Evolutionary conservation across 192 early-diverging fungal genomes (phyloP).

Genomic region (Dispira parvispora): DNA sequence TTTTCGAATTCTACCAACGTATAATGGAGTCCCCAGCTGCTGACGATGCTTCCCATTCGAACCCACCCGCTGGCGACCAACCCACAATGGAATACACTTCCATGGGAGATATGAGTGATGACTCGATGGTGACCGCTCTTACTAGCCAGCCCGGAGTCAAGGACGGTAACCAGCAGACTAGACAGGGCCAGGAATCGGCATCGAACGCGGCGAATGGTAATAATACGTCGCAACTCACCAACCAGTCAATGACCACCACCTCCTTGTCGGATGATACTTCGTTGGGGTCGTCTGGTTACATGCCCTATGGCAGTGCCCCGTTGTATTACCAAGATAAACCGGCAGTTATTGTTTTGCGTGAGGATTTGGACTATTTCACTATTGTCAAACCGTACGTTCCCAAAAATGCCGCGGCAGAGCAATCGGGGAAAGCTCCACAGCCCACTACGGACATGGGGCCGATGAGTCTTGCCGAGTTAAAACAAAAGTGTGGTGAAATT

Average conservation of each 20-base stretch:
- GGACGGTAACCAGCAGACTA: slow-evolving; percentile 16
- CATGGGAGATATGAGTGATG: slow-evolving; percentile 11
- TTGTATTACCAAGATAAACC: slow-evolving; percentile 33
- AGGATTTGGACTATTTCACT: slow-evolving; percentile 66
- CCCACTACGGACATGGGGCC: slow-evolving; percentile 15
- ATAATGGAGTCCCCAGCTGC: slow-evolving; percentile 16
- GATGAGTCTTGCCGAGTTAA: slow-evolving; percentile 31
- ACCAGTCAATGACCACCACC: slow-evolving; percentile 12
- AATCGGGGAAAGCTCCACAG: slow-evolving; percentile 5
- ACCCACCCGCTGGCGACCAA: not conserved
- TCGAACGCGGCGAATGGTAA: not conserved
- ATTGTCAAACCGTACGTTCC: slow-evolving; percentile 16
- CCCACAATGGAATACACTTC: slow-evolving; percentile 5
- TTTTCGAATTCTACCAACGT: slow-evolving; percentile 23
- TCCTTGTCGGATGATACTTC: slow-evolving; percentile 8
- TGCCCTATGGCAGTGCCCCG: slow-evolving; percentile 10
- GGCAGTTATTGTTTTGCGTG: slow-evolving; percentile 56
- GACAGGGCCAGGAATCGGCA: slow-evolving; percentile 23
- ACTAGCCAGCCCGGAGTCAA: slow-evolving; percentile 5
- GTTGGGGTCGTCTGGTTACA: slow-evolving; percentile 8
- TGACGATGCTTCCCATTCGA: slow-evolving; percentile 9
- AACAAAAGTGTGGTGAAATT: slow-evolving; percentile 40
- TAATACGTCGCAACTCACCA: not conserved
- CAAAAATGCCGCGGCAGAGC: not conserved
- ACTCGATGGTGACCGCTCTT: slow-evolving; percentile 2